Base-by-base conservation (phyloP, 805 yeast genomes). In the Zygoascus flipseniorum region DNA sequence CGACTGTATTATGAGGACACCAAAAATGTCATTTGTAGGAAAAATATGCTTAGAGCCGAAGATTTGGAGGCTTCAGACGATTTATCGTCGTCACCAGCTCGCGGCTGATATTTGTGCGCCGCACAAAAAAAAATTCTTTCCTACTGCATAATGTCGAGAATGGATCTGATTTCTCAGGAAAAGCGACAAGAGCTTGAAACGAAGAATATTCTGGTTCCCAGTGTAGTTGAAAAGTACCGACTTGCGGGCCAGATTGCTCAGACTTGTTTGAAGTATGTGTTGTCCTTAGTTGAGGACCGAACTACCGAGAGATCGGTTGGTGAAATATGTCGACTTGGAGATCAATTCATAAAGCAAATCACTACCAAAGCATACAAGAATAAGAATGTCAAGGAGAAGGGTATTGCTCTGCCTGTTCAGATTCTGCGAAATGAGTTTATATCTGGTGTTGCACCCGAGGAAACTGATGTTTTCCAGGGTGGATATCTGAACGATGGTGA, bases 391-490 rank as follows among this genome's bases (percentile, higher is more conserved):
- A 57, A 60, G 37, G 99, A 93, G 74, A 89, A 86, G 71, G 97
- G 98, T 55, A 86, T 93, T 65, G 87, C 97, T 9, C 80, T 79
- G 56, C 99, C 99, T n/a, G 89, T 89, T 16, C 79, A 87, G 51
- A 80, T 93, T 57, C 95, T 89, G 70, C 83, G 86, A 51, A 86
- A 88, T 66, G 89, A 86, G 65, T 76, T 86, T 52, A 79, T 83
- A 20, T 69, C 74, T 54, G 96, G 96, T 10, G 87, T 86, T 69
- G 76, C 95, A 32, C 99, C 99, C 43, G 97, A 89, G 69, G 68
- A 58, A 16, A 54, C 50, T 11, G 75, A 63, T 53, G 58, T 47
- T 39, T 67, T 63, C 62, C 72, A 69, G 56, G 73, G 66, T n/a
- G 71, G 72, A 26, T 68, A 69, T 51, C 80, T 86, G 61, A 67